A percentile compares a stretch with the other conserved stretches of the same genome.
Conservation (phyloP, 2,329 filamentous ascomycete genomes). For the Pyrenochaeta sp. region DNA sequence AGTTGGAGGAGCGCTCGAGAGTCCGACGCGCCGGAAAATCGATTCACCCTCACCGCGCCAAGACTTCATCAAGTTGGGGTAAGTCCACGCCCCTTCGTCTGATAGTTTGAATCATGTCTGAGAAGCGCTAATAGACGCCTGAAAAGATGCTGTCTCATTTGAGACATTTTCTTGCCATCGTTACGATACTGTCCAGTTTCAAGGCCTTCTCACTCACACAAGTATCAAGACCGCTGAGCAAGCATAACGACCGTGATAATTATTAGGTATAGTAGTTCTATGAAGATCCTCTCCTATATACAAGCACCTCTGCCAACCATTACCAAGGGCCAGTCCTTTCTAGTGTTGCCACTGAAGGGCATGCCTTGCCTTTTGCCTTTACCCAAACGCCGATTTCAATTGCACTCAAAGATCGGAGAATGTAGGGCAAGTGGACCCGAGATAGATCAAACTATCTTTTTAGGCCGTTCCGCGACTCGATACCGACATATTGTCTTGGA, state of each 20-base stretch:
- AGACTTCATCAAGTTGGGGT: conserved; percentile 12
- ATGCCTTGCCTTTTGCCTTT: conserved; percentile 18
- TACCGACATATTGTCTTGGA: neutral
- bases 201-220: neutral
- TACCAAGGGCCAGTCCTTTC: conserved; percentile 28
- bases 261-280: conserved; percentile 41
- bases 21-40: conserved; percentile 32
- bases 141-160: neutral
- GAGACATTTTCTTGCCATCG: neutral
- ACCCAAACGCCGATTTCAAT: conserved; percentile 34
- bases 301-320: conserved; percentile 33
- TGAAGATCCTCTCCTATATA: conserved; percentile 26
- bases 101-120: neutral
- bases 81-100: conserved; percentile 6
- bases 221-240: neutral
- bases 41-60: conserved; percentile 28
- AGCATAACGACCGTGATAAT: conserved; percentile 34
- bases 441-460: neutral
- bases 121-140: too few species aligned
- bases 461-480: neutral
- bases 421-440: neutral
- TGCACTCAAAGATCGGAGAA: conserved; percentile 11
- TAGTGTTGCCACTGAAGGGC: conserved; percentile 22
- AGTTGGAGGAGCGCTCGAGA: conserved; percentile 30
- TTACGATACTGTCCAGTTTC: neutral